Conservation (phyloP, 805 yeast genomes). For the Starmerella powellii region DNA sequence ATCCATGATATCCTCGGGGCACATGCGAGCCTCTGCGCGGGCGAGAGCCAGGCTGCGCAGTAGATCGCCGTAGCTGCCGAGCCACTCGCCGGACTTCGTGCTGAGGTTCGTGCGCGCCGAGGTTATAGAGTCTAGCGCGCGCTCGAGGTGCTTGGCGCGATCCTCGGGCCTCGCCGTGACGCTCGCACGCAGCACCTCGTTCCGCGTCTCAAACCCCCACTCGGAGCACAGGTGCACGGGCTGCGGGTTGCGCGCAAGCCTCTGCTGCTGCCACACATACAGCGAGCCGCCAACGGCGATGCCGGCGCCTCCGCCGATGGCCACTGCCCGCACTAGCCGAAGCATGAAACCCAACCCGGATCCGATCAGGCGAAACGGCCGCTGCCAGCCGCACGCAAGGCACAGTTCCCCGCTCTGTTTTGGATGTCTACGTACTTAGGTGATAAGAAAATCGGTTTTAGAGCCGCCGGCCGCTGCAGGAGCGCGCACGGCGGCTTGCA, state of each 20-base stretch:
- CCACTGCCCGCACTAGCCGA: slow-evolving; percentile 14
- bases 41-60: slow-evolving; percentile 26
- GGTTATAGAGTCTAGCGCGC: slow-evolving; percentile 22
- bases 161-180: slow-evolving; percentile 2
- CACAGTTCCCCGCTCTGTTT: too few relatives aligned
- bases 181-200: slow-evolving; percentile 16
- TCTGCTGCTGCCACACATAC: slow-evolving; percentile 15
- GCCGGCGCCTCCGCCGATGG: slow-evolving; percentile 20
- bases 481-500: too few relatives aligned
- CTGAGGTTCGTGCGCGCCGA: slow-evolving; percentile 17
- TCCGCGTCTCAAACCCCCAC: slow-evolving; percentile 20
- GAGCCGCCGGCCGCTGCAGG: too few relatives aligned
- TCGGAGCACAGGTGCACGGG: slow-evolving; percentile 15
- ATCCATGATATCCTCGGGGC: slow-evolving; percentile 19
- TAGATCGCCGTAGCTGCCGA: slow-evolving; percentile 28
- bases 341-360: slow-evolving; percentile 4
- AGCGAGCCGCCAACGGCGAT: slow-evolving; percentile 15
- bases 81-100: slow-evolving; percentile 25
- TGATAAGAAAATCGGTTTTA: too few relatives aligned
- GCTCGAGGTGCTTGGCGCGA: slow-evolving; percentile 16
- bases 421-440: too few relatives aligned
- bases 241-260: slow-evolving; percentile 2
- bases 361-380: too few relatives aligned
- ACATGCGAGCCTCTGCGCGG: slow-evolving; percentile 7
- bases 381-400: too few relatives aligned